Conservation (phyloP, 495 filamentous ascomycete genomes). For the Aspergillus sparsus region DNA sequence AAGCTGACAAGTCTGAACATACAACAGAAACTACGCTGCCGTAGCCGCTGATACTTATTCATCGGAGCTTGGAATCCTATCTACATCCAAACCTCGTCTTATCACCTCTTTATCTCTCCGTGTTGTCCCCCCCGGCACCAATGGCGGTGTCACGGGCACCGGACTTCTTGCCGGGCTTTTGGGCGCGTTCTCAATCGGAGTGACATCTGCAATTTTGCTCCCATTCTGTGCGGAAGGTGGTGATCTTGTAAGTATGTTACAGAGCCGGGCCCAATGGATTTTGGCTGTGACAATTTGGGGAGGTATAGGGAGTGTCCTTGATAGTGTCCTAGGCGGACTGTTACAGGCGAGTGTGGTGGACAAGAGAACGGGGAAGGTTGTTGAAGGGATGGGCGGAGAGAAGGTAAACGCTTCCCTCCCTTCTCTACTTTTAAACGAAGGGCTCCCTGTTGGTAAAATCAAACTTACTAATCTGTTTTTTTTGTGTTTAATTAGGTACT, state of each 20-base stretch:
- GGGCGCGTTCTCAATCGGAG: constrained; percentile 71
- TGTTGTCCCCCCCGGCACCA: constrained; percentile 84
- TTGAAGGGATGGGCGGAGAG: constrained; percentile 82
- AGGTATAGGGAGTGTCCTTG: constrained; percentile 74
- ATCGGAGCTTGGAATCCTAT: constrained; percentile 91
- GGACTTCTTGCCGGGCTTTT: constrained; percentile 73
- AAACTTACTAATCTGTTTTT: background rate
- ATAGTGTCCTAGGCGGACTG: constrained; percentile 82
- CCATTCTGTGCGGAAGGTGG: constrained; percentile 62
- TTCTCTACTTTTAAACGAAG: background rate
- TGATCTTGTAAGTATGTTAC: constrained; percentile 43
- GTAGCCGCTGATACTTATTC: constrained; percentile 93
- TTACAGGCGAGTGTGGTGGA: constrained; percentile 89
- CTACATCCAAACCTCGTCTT: constrained; percentile 72
- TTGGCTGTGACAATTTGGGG: constrained; percentile 69
- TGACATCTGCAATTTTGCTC: constrained; percentile 62
- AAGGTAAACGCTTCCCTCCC: constrained; percentile 58
- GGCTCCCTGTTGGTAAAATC: constrained; percentile 9
- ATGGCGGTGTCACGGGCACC: constrained; percentile 78
- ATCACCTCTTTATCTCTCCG: constrained; percentile 77
- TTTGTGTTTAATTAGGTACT: constrained; percentile 35
- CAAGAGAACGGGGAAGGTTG: constrained; percentile 75
- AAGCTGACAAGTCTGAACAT: background rate
- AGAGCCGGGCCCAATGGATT: constrained; percentile 56
- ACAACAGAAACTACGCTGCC: constrained; percentile 76